phyloP scores from a whole-genome alignment of 2,329 filamentous ascomycete genomes.

The Penicillium hordei region DNA sequence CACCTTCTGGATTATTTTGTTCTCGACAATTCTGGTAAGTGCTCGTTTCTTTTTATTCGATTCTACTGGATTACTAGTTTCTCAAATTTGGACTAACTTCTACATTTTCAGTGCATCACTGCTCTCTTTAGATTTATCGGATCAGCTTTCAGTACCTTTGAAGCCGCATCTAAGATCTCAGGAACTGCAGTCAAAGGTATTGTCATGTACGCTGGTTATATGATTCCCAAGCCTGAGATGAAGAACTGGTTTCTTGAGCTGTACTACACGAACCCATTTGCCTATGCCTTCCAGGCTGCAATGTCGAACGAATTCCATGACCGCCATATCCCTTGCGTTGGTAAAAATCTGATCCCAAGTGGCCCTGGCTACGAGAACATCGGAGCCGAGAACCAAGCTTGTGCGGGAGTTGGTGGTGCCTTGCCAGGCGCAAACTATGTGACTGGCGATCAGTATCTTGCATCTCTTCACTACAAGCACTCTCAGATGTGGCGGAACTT shows the following conservation, averaged over 20 bases:
- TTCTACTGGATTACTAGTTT: not conserved
- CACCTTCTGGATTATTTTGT: constrained; percentile 54
- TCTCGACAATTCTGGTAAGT: constrained; percentile 9
- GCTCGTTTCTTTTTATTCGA: not conserved
- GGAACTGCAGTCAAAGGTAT: constrained; percentile 32
- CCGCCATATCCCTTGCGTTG: constrained; percentile 31
- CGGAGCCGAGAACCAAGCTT: constrained; percentile 38
- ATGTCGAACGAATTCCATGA: constrained; percentile 35
- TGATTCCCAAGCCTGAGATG: constrained; percentile 45
- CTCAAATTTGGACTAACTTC: constrained; percentile 26
- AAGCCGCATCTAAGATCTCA: constrained; percentile 55
- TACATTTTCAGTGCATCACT: constrained; percentile 47
- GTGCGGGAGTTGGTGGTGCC: constrained; percentile 59
- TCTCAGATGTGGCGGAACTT: constrained; percentile 59
- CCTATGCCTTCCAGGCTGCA: constrained; percentile 34
- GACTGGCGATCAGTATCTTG: constrained; percentile 58
- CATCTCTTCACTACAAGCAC: constrained; percentile 53
- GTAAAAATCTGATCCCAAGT: constrained; percentile 29
- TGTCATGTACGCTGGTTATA: constrained; percentile 40
- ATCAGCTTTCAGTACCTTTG: constrained; percentile 55
- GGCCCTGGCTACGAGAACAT: constrained; percentile 28
- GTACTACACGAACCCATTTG: constrained; percentile 35
- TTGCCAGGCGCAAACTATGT: constrained; percentile 49
- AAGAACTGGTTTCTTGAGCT: constrained; percentile 52
- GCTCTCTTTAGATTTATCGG: constrained; percentile 56